A percentile compares a stretch with the other conserved stretches of the same genome.
Conservation (phyloP, 2,329 filamentous ascomycete species). For the Fusarium transvaalense region DNA sequence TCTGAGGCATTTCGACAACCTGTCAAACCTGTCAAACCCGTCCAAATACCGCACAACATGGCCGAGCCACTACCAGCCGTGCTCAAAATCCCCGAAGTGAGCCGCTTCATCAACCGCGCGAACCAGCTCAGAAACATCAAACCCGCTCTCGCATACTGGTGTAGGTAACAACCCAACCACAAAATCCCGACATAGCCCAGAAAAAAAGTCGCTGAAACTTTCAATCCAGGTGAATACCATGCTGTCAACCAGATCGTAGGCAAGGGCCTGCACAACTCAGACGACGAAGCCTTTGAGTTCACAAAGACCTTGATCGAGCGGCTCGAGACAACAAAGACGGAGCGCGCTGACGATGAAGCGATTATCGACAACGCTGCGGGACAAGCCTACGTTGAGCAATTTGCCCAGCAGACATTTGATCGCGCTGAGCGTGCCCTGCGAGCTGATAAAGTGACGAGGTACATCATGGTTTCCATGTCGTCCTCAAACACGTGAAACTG, state of each 20-base stretch:
- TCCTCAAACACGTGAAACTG: not conserved
- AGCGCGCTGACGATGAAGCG: slow-evolving; percentile 82
- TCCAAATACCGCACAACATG: slow-evolving; percentile 64
- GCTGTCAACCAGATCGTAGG: slow-evolving; percentile 91
- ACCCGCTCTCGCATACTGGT: slow-evolving; percentile 95
- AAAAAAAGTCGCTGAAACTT: slow-evolving; percentile 6
- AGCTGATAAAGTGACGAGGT: slow-evolving; percentile 86
- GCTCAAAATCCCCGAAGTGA: slow-evolving; percentile 84
- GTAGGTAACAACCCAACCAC: slow-evolving; percentile 66
- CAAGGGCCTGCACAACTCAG: slow-evolving; percentile 80
- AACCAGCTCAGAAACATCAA: slow-evolving; percentile 86
- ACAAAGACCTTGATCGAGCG: slow-evolving; percentile 90
- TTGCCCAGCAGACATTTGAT: slow-evolving; percentile 88
- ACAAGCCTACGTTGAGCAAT: slow-evolving; percentile 93
- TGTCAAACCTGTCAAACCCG: slow-evolving; percentile 6
- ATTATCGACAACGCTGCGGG: slow-evolving; percentile 87
- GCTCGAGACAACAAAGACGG: slow-evolving; percentile 73
- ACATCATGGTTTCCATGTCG: slow-evolving; percentile 28
- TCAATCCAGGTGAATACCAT: slow-evolving; percentile 82
- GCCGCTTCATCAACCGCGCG: slow-evolving; percentile 85
- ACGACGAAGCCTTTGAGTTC: slow-evolving; percentile 83
- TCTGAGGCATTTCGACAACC: not conserved
- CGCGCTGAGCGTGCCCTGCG: slow-evolving; percentile 85
- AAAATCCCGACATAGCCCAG: not conserved
- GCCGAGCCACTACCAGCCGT: slow-evolving; percentile 61